Evolutionary conservation across 2,329 filamentous ascomycete species (phyloP), one percentile per base, ranked within the genome.

Genomic region (Colletotrichum orchidophilum): DNA sequence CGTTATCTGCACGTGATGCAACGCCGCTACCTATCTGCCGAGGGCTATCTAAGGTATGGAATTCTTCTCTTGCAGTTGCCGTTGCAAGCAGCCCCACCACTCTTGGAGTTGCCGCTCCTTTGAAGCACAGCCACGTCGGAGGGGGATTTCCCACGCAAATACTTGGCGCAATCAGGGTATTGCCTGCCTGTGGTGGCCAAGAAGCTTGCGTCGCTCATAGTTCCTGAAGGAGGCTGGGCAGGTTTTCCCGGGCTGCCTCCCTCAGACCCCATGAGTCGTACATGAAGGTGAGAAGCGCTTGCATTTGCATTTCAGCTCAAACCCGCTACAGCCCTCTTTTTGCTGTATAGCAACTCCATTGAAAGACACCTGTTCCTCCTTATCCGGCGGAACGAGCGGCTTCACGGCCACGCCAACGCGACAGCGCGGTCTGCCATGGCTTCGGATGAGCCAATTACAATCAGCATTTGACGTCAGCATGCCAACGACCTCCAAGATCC

Each of bases 401-500:
- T 33, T 71, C 53, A 63, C 53, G 58, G 50, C 42, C 64, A 71
- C 69, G 64, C 64, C 49, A 58, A 58, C 64, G 58, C 64, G 58
- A 68, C 58, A 53, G 59, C 18, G 39, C 42, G 21, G 27, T 71
- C 53, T 68, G 69, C 53, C 64, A 71, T 71, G 69, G 69, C 69
- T 71, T 68, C 69, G 33, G 52, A 53, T 71, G 69, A 69, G 69
- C 69, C 69, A 71, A 68, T 63, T 69, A 63, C 59, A 35, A 54
- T 24, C 59, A 27, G 35, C 26, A 63, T 70, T 70, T 72, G 72
- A 73, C 63, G 73, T 67, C 52, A 75, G 66, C 58, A 81, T 79
- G 78, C 70, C 69, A 63, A 70, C 63, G 65, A 65, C 65, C 62
- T 67, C 70, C 72, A 76, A 74, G 63, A 70, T 74, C 59, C 78